Conservation (phyloP, 2,329 filamentous ascomycete species). For the Trichophyton verrucosum region DNA sequence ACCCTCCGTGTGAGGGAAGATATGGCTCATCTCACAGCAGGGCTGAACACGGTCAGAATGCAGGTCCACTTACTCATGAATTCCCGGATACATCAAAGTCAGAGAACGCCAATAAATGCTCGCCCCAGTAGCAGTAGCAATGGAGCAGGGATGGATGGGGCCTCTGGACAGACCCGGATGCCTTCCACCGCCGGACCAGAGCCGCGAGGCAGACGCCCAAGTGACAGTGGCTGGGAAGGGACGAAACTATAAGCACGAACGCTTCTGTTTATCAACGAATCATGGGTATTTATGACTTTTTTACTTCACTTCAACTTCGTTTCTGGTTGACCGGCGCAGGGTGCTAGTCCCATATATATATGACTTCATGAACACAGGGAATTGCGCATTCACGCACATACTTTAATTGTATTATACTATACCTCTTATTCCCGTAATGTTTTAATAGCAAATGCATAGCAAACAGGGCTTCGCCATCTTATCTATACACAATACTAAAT, state of each 20-base stretch:
- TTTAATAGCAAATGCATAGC: not conserved
- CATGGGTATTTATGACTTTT: not conserved
- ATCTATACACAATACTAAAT: not conserved
- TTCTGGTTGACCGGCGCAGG: not conserved
- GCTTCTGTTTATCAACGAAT: not conserved
- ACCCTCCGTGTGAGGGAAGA: conserved; percentile 50
- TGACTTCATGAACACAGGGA: not conserved
- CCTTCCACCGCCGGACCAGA: not conserved
- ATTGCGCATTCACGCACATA: not conserved
- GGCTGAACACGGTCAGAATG: conserved; percentile 46
- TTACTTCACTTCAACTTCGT: not conserved
- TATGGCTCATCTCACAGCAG: conserved; percentile 48
- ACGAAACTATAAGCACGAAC: conserved; percentile 22
- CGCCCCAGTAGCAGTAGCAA: conserved; percentile 11
- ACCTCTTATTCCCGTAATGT: not conserved
- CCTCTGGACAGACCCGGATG: conserved; percentile 17
- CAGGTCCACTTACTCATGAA: conserved; percentile 53
- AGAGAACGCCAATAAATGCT: conserved; percentile 16
- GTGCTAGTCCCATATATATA: not conserved
- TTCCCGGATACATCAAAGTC: conserved; percentile 38
- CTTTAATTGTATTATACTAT: not conserved
- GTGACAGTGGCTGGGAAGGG: conserved; percentile 31
- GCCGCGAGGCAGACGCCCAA: conserved; percentile 23
- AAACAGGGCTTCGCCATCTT: not conserved
- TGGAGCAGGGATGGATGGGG: conserved; percentile 6